A percentile compares a stretch with the other conserved stretches of the same genome.
Evolutionary conservation across 306 rosid genomes (phyloP).

Genomic region (Glycine latifolia): DNA sequence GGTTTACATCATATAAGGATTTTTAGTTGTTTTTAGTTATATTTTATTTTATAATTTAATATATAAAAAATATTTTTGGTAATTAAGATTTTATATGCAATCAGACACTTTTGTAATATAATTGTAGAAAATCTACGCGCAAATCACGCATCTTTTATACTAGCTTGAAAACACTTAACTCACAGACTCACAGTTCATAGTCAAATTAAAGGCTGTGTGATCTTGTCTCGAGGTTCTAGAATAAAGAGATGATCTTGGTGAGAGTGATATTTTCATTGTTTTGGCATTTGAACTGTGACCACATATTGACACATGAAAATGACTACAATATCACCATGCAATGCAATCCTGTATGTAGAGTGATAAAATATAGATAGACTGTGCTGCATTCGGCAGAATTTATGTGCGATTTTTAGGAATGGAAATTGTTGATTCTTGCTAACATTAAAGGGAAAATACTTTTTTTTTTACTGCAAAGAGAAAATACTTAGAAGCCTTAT

Average conservation of each 20-base stretch:
- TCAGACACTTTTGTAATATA: neutral
- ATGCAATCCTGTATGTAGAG: neutral
- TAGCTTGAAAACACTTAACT: neutral
- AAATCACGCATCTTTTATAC: neutral
- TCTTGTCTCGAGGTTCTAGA: neutral
- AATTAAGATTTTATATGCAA: neutral
- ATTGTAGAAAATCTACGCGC: neutral
- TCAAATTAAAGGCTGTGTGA: neutral
- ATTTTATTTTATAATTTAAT: neutral
- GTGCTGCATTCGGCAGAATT: too few species aligned
- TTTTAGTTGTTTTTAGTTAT: too few species aligned
- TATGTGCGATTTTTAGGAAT: neutral
- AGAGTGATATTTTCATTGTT: neutral
- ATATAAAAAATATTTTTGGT: neutral
- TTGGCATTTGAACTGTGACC: neutral
- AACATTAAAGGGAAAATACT: too few species aligned
- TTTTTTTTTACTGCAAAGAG: too few species aligned
- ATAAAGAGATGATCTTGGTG: neutral
- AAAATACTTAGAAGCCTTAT: neutral
- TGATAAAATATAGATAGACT: too few species aligned
- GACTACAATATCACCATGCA: neutral
- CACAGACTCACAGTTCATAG: neutral
- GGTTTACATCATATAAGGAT: too few species aligned
- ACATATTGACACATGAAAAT: neutral
- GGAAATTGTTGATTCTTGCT: slow-evolving; percentile 12